These are phyloP conservation scores for Diversispora epigaea DNA, from an alignment of 192 early-diverging fungal genomes.

Conservation along the genomic window DNA sequence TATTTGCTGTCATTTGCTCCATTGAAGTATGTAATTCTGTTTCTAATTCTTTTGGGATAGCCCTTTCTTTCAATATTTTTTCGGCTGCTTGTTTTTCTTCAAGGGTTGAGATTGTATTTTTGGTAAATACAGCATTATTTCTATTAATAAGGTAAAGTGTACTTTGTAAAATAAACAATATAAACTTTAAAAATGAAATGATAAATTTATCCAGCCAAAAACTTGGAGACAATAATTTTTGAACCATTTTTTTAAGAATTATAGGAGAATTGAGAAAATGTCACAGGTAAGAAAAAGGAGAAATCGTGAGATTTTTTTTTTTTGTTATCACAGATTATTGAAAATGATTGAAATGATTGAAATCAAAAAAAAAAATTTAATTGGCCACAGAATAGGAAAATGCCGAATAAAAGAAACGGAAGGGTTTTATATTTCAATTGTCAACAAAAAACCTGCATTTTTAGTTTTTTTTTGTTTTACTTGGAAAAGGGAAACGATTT, in stretches of 20 bases:
- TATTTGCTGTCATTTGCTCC: not conserved
- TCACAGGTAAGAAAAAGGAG: too few relatives aligned
- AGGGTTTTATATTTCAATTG: too few relatives aligned
- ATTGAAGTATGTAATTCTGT: not conserved
- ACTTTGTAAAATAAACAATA: conserved; percentile 10
- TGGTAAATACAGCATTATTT: not conserved
- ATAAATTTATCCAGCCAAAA: conserved; percentile 7
- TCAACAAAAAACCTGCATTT: too few relatives aligned
- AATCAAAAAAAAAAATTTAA: too few relatives aligned
- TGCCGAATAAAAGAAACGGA: too few relatives aligned
- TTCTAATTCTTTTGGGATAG: not conserved
- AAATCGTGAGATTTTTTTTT: too few relatives aligned
- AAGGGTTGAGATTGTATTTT: not conserved
- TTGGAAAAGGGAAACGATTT: too few relatives aligned
- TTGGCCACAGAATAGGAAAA: too few relatives aligned
- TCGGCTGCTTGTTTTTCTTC: not conserved
- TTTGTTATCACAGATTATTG: too few relatives aligned
- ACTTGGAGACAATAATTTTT: not conserved
- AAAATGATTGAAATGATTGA: too few relatives aligned
- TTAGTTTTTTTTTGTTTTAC: too few relatives aligned
- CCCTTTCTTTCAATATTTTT: not conserved
- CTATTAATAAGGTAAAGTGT: not conserved
- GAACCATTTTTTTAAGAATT: not conserved
- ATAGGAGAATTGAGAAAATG: too few relatives aligned
- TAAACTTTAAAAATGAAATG: not conserved